Conservation (phyloP, 1,284 basidiomycete species). For the Volvariella surrecta region DNA sequence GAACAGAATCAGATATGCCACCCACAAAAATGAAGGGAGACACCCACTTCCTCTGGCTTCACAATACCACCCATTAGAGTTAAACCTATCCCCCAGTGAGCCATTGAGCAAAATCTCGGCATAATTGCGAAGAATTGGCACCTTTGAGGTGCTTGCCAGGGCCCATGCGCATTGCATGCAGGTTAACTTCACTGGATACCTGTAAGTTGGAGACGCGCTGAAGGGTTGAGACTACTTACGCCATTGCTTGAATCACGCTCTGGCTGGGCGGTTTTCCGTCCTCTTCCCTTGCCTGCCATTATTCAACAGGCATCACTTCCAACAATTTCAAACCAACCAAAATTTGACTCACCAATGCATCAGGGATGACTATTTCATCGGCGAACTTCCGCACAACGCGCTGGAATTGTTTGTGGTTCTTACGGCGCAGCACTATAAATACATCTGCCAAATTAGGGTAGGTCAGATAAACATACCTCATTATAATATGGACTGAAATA, state of each 20-base stretch:
- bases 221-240: conserved; percentile 27
- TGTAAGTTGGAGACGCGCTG: background rate
- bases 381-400: conserved; percentile 48
- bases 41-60: conserved; percentile 54
- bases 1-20: background rate
- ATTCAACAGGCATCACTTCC: background rate
- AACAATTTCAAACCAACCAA: background rate
- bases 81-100: background rate
- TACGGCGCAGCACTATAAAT: background rate
- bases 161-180: conserved; percentile 23
- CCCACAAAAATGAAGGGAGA: background rate
- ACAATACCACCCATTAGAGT: conserved; percentile 69
- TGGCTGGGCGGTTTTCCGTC: conserved; percentile 64
- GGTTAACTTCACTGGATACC: conserved; percentile 12
- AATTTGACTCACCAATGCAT: conserved; percentile 30
- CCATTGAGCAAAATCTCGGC: background rate
- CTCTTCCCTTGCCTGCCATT: conserved; percentile 55
- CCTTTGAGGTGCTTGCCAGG: conserved; percentile 23
- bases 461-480: conserved; percentile 32
- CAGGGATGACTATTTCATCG: conserved; percentile 47
- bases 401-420: conserved; percentile 51
- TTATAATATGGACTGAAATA: conserved; percentile 65
- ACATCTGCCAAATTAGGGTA: background rate
- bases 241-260: conserved; percentile 52
- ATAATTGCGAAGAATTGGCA: background rate